Evolutionary conservation across 768 basidiomycete genomes (phyloP), one percentile per base, ranked within the genome.

Genomic region (Paxillus ammoniavirescens): DNA sequence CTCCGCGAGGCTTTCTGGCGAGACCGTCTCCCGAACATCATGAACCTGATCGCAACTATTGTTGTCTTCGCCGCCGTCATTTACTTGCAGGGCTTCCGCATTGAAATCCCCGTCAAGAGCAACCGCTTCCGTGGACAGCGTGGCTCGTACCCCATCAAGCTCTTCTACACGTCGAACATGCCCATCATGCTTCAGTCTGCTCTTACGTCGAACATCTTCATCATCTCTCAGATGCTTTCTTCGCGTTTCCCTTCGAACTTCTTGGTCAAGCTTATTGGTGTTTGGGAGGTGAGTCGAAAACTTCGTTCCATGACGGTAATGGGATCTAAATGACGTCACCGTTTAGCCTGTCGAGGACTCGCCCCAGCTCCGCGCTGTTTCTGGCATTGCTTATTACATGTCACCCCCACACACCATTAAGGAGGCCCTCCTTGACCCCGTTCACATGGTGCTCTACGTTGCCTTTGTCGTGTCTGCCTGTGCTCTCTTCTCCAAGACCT

Each of bases 151-250:
- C 97, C 97, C 48, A 82, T 99, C 77, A 98, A 98, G 76, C 84
- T 98, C 36, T 98, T 99, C 77, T 99, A 98, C 75, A 98, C 97
- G 14, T 89, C 85, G 42, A 99, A 98, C 77, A 99, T 98, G 96
- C 96, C 96, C 53, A 98, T 99, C 79, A 99, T 99, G 96, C 83
- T 98, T 55, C 91, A 98, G 75, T 86, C 83, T 13, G 95, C 95
- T 13, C 77, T 98, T 52, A 93, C 93, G 1, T 88, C 85, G 53
- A 96, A 99, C 71, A 86, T 99, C 30, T 98, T 94, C 77, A 91
- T 98, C 72, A 81, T 98, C 63, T 90, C 86, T 30, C 97, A 98
- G 74, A 98, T 98, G 95, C 82, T 98, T 56, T 86, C 88, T 37
- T 80, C 78, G 35, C 83, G 96, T 13, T 98, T 96, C 86, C 97